Conservation (phyloP, 331 rosid species). For the Stylosanthes scabra region DNA sequence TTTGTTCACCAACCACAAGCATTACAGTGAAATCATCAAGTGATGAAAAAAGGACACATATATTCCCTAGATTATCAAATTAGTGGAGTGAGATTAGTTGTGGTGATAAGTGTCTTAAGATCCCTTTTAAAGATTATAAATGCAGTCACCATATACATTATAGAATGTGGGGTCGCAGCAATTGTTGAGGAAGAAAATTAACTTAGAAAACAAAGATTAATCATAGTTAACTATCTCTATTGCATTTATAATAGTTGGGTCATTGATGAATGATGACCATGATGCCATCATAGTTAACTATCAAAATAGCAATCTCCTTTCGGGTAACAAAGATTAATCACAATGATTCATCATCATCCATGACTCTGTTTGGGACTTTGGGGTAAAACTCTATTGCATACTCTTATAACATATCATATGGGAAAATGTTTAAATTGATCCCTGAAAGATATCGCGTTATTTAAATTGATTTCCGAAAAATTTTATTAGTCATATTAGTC, state of each 20-base stretch:
- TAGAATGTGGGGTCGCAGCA: slow-evolving; percentile 1
- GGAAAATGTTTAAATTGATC: too few relatives aligned
- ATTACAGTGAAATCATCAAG: neutral
- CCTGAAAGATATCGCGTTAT: too few relatives aligned
- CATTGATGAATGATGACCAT: neutral
- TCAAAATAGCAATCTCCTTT: neutral
- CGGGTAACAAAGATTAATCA: neutral
- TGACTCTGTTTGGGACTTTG: neutral
- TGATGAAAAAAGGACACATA: neutral
- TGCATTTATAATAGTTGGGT: neutral
- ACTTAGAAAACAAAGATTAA: neutral
- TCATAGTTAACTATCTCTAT: too few relatives aligned
- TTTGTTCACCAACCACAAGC: neutral
- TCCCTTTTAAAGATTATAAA: neutral
- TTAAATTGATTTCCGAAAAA: too few relatives aligned
- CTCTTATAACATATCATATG: too few relatives aligned
- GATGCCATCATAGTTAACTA: neutral
- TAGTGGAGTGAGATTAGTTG: neutral
- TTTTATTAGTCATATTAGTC: too few relatives aligned
- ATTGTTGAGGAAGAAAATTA: neutral
- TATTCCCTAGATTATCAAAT: neutral
- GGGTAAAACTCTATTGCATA: neutral
- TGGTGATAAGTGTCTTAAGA: neutral
- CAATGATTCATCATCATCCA: neutral
- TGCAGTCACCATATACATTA: neutral